Conservation (phyloP, 257 asterid species). For the Ballota nigra region DNA sequence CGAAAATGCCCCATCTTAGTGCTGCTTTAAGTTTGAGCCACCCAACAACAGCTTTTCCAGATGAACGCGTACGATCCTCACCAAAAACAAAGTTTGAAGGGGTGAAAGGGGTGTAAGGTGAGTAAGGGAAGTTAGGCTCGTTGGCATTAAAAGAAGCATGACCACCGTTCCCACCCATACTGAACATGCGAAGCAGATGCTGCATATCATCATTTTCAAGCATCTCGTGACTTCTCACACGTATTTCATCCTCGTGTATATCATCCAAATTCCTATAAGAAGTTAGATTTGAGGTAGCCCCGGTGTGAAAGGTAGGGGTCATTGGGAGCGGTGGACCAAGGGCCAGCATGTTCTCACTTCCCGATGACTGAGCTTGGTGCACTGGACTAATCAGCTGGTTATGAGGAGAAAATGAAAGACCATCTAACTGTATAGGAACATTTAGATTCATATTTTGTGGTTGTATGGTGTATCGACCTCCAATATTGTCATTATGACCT, state of each 20-base stretch:
- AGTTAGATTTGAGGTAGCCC: conserved; percentile 49
- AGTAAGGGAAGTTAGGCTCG: conserved; percentile 46
- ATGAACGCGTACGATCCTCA: conserved; percentile 67
- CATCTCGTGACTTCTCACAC: conserved; percentile 88
- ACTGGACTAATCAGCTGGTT: conserved; percentile 42
- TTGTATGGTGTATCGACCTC: conserved; percentile 46
- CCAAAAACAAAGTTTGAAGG: conserved; percentile 49
- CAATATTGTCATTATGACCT: conserved; percentile 57
- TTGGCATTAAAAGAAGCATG: conserved; percentile 41
- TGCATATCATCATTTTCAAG: conserved; percentile 95
- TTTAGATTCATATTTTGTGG: conserved; percentile 57
- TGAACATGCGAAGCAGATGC: conserved; percentile 72
- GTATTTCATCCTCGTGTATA: conserved; percentile 78
- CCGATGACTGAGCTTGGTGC: conserved; percentile 52
- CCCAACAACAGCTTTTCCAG: conserved; percentile 98
- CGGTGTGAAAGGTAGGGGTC: conserved; percentile 44
- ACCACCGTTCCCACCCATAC: conserved; percentile 63
- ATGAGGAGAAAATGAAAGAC: conserved; percentile 46
- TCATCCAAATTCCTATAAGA: conserved; percentile 59
- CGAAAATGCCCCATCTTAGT: conserved; percentile 93
- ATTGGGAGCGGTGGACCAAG: conserved; percentile 63
- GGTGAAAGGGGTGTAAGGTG: conserved; percentile 50
- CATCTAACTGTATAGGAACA: conserved; percentile 40
- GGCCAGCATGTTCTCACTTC: conserved; percentile 50
- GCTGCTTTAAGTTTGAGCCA: conserved; percentile 99